Percentiles rank a stretch among this genome's conserved stretches.
phyloP scores from a whole-genome alignment of 352 stramenopile genomes.

The Globisporangium alternatum region DNA sequence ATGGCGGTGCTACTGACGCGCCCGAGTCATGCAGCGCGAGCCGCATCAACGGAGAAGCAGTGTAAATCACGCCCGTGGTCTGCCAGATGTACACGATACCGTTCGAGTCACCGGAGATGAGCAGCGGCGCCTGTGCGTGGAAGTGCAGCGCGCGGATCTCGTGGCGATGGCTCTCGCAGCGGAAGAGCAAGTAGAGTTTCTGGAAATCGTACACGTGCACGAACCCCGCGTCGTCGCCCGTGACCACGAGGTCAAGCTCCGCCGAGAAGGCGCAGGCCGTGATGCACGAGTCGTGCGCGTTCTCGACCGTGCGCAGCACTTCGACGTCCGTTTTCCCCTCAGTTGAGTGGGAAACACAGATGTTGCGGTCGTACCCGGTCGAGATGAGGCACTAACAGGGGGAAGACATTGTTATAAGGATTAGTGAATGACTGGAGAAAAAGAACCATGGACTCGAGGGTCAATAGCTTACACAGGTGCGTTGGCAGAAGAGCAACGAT shows the following conservation, averaged over 20 bases:
- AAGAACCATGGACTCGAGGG: background rate
- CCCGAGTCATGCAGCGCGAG: constrained; percentile 11
- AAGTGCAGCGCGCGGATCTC: constrained; percentile 61
- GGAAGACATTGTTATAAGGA: background rate
- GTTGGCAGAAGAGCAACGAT: constrained; percentile 55
- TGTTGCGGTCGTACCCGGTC: constrained; percentile 50
- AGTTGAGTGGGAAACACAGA: constrained; percentile 51
- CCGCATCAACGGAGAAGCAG: constrained; percentile 27
- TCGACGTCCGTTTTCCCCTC: constrained; percentile 49
- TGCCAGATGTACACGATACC: constrained; percentile 49
- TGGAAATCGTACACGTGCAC: constrained; percentile 69
- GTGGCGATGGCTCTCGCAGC: constrained; percentile 40
- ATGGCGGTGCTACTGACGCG: background rate
- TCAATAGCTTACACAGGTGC: constrained; percentile 37
- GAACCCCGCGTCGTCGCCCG: constrained; percentile 47
- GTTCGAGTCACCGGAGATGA: constrained; percentile 46
- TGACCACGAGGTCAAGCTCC: constrained; percentile 41
- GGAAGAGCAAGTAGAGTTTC: constrained; percentile 51
- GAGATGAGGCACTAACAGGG: constrained; percentile 53
- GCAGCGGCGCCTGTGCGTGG: constrained; percentile 26
- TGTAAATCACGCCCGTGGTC: constrained; percentile 23
- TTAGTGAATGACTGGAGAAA: background rate
- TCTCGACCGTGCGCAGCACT: constrained; percentile 59
- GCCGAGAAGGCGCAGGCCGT: constrained; percentile 50
- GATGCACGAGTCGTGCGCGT: constrained; percentile 58